These are phyloP conservation scores for Pilatotrama ljubarskyi DNA, from an alignment of 768 basidiomycete genomes.

Conservation along the genomic window DNA sequence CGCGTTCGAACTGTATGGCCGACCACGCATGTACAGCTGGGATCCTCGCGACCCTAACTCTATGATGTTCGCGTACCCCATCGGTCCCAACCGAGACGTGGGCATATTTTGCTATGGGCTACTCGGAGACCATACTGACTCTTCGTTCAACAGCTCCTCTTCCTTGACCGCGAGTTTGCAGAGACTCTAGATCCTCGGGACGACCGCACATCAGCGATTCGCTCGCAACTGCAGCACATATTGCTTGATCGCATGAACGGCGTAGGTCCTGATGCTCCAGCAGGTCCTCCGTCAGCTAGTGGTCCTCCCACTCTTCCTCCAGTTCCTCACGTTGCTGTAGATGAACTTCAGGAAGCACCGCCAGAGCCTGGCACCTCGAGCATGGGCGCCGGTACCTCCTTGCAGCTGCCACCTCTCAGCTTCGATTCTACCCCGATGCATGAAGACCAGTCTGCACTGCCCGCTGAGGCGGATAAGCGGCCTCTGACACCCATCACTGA, in stretches of 20 bases:
- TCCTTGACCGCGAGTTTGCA: slow-evolving; percentile 83
- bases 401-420: slow-evolving; percentile 62
- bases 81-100: slow-evolving; percentile 82
- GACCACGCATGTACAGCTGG: slow-evolving; percentile 85
- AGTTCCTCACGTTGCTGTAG: slow-evolving; percentile 21
- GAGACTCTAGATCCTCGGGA: slow-evolving; percentile 76
- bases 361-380: slow-evolving; percentile 17
- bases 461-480: slow-evolving; percentile 26
- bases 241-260: slow-evolving; percentile 64
- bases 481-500: slow-evolving; percentile 72
- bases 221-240: slow-evolving; percentile 61
- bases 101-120: slow-evolving; percentile 30
- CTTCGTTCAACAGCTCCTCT: slow-evolving; percentile 63
- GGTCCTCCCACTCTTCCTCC: slow-evolving; percentile 30
- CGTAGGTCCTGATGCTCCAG: slow-evolving; percentile 15
- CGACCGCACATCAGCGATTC: slow-evolving; percentile 71
- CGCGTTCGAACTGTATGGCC: slow-evolving; percentile 85
- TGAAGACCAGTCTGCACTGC: slow-evolving; percentile 1
- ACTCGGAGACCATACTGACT: not conserved
- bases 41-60: slow-evolving; percentile 80
- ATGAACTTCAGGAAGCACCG: not conserved
- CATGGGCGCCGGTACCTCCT: slow-evolving; percentile 16
- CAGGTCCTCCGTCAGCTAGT: slow-evolving; percentile 6
- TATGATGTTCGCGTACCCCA: slow-evolving; percentile 94
- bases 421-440: slow-evolving; percentile 38